Conservation (phyloP, 164 flowering plant genomes). For the Warburgia ugandensis region DNA sequence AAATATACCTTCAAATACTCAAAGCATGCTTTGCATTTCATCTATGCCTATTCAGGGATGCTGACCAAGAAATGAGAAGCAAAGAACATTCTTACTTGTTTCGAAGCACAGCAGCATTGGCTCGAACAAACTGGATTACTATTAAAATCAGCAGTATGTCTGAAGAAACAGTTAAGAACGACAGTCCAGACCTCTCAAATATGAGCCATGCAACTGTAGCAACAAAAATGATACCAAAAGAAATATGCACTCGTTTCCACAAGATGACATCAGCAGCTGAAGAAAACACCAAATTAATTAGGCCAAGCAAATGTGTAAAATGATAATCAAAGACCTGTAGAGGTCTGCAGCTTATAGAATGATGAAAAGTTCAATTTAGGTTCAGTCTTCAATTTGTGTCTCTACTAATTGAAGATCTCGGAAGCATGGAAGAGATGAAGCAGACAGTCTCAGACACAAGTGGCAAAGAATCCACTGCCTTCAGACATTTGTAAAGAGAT, state of each 20-base stretch:
- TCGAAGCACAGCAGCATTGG: slow-evolving; percentile 52
- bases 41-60: neutral
- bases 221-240: slow-evolving; percentile 58
- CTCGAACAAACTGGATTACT: slow-evolving; percentile 59
- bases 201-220: slow-evolving; percentile 81
- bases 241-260: slow-evolving; percentile 61
- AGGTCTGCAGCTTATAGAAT: too few relatives aligned
- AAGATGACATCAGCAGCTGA: slow-evolving; percentile 79
- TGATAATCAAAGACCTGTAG: too few relatives aligned
- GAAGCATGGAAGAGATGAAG: too few relatives aligned
- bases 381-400: too few relatives aligned
- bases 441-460: too few relatives aligned
- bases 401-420: too few relatives aligned
- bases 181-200: slow-evolving; percentile 70
- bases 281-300: too few relatives aligned
- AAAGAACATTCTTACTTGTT: slow-evolving; percentile 47
- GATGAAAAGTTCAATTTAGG: too few relatives aligned
- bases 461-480: too few relatives aligned
- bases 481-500: too few relatives aligned
- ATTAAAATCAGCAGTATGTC: slow-evolving; percentile 69
- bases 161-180: slow-evolving; percentile 70
- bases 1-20: neutral
- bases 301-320: too few relatives aligned
- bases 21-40: neutral
- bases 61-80: neutral